A percentile compares a stretch with the other conserved stretches of the same genome.
phyloP scores from a whole-genome alignment of 116 monocot species.

The Dioscorea cayenensis region DNA sequence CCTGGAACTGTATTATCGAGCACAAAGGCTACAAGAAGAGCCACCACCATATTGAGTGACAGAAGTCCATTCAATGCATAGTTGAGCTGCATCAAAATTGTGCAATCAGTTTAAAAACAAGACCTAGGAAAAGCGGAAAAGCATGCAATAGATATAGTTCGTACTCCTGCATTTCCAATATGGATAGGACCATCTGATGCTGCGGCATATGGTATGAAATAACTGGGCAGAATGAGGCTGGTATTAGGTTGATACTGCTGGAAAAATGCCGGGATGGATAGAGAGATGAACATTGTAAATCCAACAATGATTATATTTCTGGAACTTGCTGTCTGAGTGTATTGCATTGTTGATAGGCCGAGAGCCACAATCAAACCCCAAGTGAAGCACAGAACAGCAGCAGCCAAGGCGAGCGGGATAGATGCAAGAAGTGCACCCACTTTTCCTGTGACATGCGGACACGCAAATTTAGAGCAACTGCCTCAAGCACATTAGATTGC shows the following conservation, averaged over 20 bases:
- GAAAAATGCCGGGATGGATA: slow-evolving; percentile 86
- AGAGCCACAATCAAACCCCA: slow-evolving; percentile 87
- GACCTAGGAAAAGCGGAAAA: background rate
- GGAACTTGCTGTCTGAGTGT: slow-evolving; percentile 85
- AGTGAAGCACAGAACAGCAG: slow-evolving; percentile 88
- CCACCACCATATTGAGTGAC: slow-evolving; percentile 94
- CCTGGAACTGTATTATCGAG: slow-evolving; percentile 99
- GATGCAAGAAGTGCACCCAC: slow-evolving; percentile 94
- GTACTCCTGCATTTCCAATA: slow-evolving; percentile 52
- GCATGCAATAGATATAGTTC: background rate
- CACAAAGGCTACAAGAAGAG: slow-evolving; percentile 75
- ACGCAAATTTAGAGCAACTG: background rate
- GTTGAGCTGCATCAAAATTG: slow-evolving; percentile 48
- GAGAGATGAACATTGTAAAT: slow-evolving; percentile 90
- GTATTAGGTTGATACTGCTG: slow-evolving; percentile 83
- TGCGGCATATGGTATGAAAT: slow-evolving; percentile 87
- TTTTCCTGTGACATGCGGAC: slow-evolving; percentile 50
- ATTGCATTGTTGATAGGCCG: slow-evolving; percentile 83
- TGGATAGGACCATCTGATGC: slow-evolving; percentile 85
- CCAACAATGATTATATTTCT: slow-evolving; percentile 91
- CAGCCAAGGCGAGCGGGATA: slow-evolving; percentile 85
- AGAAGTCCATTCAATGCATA: slow-evolving; percentile 83
- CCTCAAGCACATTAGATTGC: background rate
- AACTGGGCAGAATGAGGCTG: slow-evolving; percentile 77
- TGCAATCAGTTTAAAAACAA: background rate